These are phyloP conservation scores for Paxillus rubicundulus DNA, from an alignment of 768 basidiomycete genomes.

Conservation along the genomic window DNA sequence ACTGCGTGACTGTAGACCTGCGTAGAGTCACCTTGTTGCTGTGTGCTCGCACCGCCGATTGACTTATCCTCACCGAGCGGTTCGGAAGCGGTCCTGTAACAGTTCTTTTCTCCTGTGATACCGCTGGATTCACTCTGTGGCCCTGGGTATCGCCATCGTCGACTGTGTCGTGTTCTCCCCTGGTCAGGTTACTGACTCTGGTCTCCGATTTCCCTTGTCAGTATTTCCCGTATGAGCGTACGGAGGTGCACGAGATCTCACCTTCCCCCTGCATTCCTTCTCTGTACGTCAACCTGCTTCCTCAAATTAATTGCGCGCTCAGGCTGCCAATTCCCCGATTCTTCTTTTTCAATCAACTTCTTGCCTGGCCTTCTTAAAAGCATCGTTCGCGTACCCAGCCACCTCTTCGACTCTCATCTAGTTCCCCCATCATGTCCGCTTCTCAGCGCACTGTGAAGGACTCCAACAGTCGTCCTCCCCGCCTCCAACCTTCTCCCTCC, in stretches of 20 bases:
- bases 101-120: neutral
- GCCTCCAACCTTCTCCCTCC: slow-evolving; percentile 64
- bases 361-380: slow-evolving; percentile 32
- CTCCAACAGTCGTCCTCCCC: slow-evolving; percentile 38
- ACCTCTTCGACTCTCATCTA: slow-evolving; percentile 31
- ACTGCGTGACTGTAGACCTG: slow-evolving; percentile 6
- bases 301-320: slow-evolving; percentile 33
- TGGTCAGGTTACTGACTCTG: slow-evolving; percentile 13
- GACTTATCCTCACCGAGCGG: slow-evolving; percentile 2
- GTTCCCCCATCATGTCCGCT: slow-evolving; percentile 26
- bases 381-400: slow-evolving; percentile 24
- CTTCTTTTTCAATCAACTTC: slow-evolving; percentile 37
- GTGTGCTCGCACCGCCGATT: slow-evolving; percentile 5
- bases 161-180: slow-evolving; percentile 3
- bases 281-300: slow-evolving; percentile 35
- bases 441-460: slow-evolving; percentile 24
- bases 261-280: slow-evolving; percentile 27
- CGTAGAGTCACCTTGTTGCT: slow-evolving; percentile 10
- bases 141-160: slow-evolving; percentile 13
- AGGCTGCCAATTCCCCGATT: slow-evolving; percentile 28
- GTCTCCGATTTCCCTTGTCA: slow-evolving; percentile 13
- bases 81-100: neutral
- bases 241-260: slow-evolving; percentile 24
- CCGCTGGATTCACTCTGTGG: neutral
- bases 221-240: slow-evolving; percentile 16